Base-by-base conservation (phyloP, 495 filamentous ascomycete species). In the Recurvomyces mirabilis region DNA sequence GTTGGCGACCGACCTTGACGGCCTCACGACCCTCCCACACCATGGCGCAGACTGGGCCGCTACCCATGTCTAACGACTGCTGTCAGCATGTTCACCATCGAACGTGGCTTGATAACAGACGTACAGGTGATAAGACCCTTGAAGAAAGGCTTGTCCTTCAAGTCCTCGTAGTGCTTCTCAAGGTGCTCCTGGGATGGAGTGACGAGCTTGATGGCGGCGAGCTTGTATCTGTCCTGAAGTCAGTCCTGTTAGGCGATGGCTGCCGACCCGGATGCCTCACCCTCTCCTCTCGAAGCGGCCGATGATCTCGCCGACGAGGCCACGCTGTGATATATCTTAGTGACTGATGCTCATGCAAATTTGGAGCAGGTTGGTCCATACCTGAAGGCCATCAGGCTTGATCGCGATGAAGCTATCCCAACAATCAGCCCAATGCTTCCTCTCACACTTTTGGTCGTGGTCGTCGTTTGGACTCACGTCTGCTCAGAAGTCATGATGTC, bases 341-440 rank as follows among this genome's bases (percentile, higher is more conserved):
- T 15, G 17, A n/a, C n/a, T 24, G 9, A 14, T 21, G 36, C 25
- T 51, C 65, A 35, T 61, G 60, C 54, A 31, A 38, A 45, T 40
- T 17, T 20, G 14, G 28, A 32, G 43, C 49, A 55, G 54, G 52
- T 46, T 22, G 18, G 42, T 30, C 11, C 73, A 55, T 81, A 93
- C 87, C 79, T 95, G 91, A 73, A 98, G 91, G 68, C 91, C 91
- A 71, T 95, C 88, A 60, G 88, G 88, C 84, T 95, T 95, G 78
- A 95, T 82, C 61, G 88, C 88, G 76, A 95, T 94, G 81, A 95
- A 95, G 69, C 87, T 95, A 58, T 26, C 9, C 22, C 26, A 46
- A 10, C 23, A 19, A 30, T 51, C 41, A 59, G 36, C 21, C n/a
- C n/a, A n/a, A n/a, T n/a, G n/a, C n/a, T n/a, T n/a, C n/a, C n/a